phyloP scores from a whole-genome alignment of 2,329 filamentous ascomycete genomes.

The Colletotrichum echinochloae region DNA sequence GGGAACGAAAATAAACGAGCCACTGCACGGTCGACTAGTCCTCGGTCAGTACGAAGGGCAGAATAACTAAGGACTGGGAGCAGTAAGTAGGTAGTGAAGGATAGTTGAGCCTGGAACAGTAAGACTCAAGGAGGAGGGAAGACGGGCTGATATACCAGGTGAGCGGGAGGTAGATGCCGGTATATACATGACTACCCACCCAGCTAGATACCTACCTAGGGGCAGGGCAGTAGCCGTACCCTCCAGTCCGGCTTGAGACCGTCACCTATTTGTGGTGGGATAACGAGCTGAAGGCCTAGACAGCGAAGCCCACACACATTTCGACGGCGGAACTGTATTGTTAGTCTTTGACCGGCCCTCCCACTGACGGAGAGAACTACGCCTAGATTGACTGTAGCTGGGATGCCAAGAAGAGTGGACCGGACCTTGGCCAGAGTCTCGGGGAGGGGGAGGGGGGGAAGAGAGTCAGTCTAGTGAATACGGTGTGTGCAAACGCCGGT shows the following conservation, averaged over 20 bases:
- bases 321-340: slow-evolving; percentile 7
- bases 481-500: slow-evolving; percentile 17
- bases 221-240: background rate
- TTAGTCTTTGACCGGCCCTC: slow-evolving; percentile 15
- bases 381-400: slow-evolving; percentile 15
- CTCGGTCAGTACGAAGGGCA: background rate
- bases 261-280: background rate
- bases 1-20: slow-evolving; percentile 4
- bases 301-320: slow-evolving; percentile 7
- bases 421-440: too few relatives aligned
- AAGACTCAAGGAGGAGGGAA: background rate
- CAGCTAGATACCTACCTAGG: too few relatives aligned
- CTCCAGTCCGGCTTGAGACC: background rate
- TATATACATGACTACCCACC: too few relatives aligned
- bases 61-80: background rate
- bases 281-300: background rate
- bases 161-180: background rate
- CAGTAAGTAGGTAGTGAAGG: slow-evolving; percentile 1
- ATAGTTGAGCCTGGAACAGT: background rate
- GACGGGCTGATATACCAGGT: slow-evolving; percentile 22
- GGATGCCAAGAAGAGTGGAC: too few relatives aligned
- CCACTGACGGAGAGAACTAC: slow-evolving; percentile 31
- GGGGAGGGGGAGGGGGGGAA: too few relatives aligned
- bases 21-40: slow-evolving; percentile 10
- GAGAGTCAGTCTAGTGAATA: slow-evolving; percentile 12